These are phyloP conservation scores for Hortaea werneckii DNA, from an alignment of 2,329 filamentous ascomycete species.

Conservation along the genomic window DNA sequence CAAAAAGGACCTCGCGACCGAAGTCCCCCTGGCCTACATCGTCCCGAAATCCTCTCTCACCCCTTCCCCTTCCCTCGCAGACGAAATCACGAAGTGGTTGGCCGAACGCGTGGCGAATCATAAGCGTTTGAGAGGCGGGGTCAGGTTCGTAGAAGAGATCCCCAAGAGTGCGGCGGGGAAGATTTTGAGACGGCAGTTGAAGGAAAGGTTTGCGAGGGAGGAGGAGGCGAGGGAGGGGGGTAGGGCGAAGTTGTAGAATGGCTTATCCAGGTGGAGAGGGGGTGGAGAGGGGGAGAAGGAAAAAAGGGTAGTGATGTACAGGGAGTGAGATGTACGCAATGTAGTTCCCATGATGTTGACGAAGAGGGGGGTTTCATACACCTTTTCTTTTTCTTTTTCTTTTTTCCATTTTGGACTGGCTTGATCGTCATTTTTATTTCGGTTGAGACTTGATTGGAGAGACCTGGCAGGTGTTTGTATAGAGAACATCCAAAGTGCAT, in stretches of 20 bases:
- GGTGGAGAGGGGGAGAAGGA: too few species aligned
- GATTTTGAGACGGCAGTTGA: slow-evolving; percentile 35
- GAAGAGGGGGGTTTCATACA: too few species aligned
- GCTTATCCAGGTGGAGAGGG: too few species aligned
- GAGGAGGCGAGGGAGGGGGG: slow-evolving; percentile 28
- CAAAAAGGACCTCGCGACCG: slow-evolving; percentile 34
- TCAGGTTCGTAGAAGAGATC: slow-evolving; percentile 35
- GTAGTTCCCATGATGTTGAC: too few species aligned
- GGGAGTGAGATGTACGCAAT: too few species aligned
- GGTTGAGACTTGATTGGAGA: too few species aligned
- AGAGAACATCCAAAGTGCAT: too few species aligned
- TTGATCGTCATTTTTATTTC: too few species aligned
- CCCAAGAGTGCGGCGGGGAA: slow-evolving; percentile 38
- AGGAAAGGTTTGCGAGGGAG: slow-evolving; percentile 31
- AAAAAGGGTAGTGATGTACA: too few species aligned
- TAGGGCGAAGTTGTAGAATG: slow-evolving; percentile 32
- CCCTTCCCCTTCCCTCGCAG: slow-evolving; percentile 24
- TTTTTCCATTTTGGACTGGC: too few species aligned
- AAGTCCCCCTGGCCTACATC: slow-evolving; percentile 35
- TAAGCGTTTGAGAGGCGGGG: slow-evolving; percentile 36
- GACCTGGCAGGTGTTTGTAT: too few species aligned
- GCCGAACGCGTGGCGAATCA: slow-evolving; percentile 34
- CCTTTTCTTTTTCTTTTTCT: too few species aligned
- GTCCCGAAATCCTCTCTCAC: slow-evolving; percentile 26
- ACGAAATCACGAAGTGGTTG: slow-evolving; percentile 32